Evolutionary conservation across 2,329 filamentous ascomycete species (phyloP).

Genomic region (Tolypocladium tropicale): DNA sequence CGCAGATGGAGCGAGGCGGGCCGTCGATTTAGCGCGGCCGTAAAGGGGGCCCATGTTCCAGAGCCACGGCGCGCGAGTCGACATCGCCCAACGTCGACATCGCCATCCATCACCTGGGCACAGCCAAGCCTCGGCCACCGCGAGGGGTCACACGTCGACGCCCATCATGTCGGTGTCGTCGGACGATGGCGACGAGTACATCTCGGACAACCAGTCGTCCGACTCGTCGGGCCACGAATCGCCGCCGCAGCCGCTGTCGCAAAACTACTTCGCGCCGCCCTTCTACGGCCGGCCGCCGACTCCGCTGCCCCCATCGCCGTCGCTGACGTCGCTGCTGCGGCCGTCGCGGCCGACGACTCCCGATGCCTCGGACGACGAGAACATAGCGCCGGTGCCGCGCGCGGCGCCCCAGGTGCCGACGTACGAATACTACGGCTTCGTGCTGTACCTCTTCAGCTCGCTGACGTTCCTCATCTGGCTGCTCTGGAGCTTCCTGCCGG

Average conservation of each 20-base stretch:
- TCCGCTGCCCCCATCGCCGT: conserved; percentile 84
- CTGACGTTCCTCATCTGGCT: conserved; percentile 66
- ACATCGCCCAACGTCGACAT: background rate
- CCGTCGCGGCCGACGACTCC: conserved; percentile 89
- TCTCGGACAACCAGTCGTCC: conserved; percentile 22
- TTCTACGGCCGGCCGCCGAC: conserved; percentile 98
- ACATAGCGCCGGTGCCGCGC: conserved; percentile 73
- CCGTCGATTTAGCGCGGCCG: background rate
- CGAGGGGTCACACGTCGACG: background rate
- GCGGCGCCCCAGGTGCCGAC: conserved; percentile 93
- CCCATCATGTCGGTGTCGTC: conserved; percentile 21
- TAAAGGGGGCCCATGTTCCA: background rate
- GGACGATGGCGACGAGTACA: conserved; percentile 23
- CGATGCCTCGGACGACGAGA: conserved; percentile 81
- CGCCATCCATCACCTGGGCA: background rate
- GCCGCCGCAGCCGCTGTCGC: conserved; percentile 34
- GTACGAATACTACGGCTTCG: conserved; percentile 99
- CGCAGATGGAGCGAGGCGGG: background rate
- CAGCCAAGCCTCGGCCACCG: background rate
- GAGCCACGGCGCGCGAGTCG: background rate
- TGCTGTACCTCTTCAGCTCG: conserved; percentile 83
- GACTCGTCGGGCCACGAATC: conserved; percentile 23
- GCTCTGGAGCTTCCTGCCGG: conserved; percentile 83
- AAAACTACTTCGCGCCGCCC: conserved; percentile 60
- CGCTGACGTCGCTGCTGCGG: conserved; percentile 80